Evolutionary conservation across 306 rosid species (phyloP).

Genomic region (Cicer yamashitae): DNA sequence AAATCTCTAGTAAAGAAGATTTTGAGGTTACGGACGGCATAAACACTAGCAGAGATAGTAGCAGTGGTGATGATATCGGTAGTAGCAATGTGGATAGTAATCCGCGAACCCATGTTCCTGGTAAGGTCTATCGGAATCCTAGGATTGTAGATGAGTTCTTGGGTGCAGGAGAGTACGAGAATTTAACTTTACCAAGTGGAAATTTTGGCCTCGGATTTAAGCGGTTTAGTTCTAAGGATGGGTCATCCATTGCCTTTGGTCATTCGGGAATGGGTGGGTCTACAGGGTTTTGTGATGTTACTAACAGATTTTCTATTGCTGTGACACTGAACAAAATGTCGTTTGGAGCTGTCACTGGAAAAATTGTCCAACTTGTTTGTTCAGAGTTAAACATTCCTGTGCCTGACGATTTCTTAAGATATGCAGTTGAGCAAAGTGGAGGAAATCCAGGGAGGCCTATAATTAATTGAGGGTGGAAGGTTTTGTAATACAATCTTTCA

Average conservation of each 20-base stretch:
- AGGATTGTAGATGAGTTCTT: conserved; percentile 77
- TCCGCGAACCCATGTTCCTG: conserved; percentile 34
- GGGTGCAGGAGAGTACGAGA: conserved; percentile 73
- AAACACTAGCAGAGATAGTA: conserved; percentile 40
- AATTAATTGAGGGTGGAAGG: conserved; percentile 63
- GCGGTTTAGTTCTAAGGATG: conserved; percentile 65
- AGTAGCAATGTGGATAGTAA: conserved; percentile 37
- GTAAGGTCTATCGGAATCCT: conserved; percentile 64
- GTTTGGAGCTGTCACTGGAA: conserved; percentile 69
- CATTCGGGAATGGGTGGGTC: conserved; percentile 99
- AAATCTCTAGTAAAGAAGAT: conserved; percentile 38
- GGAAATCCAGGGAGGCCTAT: conserved; percentile 55
- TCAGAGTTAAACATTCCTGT: conserved; percentile 88
- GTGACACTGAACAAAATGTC: conserved; percentile 92
- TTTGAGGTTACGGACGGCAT: conserved; percentile 34
- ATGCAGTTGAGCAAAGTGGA: conserved; percentile 41
- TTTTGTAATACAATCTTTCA: conserved; percentile 19
- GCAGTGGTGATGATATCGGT: conserved; percentile 41
- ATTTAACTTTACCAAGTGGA: conserved; percentile 59
- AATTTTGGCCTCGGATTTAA: conserved; percentile 84
- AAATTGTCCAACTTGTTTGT: conserved; percentile 72
- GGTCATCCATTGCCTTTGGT: conserved; percentile 75
- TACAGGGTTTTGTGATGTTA: conserved; percentile 73
- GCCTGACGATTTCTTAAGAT: conserved; percentile 65
- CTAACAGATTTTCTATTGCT: conserved; percentile 75